Evolutionary conservation across 257 asterid genomes (phyloP).

Genomic region (Jacaranda mimosifolia): DNA sequence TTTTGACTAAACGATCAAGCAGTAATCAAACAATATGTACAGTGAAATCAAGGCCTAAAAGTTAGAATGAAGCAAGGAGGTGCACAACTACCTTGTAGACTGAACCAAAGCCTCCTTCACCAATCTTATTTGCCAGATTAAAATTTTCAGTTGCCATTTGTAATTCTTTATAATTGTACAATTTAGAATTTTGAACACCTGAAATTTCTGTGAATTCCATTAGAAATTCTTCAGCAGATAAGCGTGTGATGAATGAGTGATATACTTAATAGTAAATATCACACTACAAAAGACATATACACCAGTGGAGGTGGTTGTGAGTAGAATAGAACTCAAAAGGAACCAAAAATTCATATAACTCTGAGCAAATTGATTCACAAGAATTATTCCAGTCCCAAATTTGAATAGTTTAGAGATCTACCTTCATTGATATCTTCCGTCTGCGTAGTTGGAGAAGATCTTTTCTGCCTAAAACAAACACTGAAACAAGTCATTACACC

Average conservation of each 20-base stretch:
- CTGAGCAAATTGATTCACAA: constrained; percentile 17
- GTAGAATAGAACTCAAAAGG: neutral
- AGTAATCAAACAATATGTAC: neutral
- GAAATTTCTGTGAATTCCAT: constrained; percentile 64
- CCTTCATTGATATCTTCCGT: constrained; percentile 63
- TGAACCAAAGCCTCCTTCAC: constrained; percentile 93
- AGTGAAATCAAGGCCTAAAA: constrained; percentile 16
- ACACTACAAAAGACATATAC: neutral
- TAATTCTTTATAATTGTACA: constrained; percentile 72
- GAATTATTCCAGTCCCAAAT: constrained; percentile 18
- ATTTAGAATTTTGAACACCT: constrained; percentile 52
- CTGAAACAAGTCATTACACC: constrained; percentile 62
- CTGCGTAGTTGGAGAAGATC: constrained; percentile 41
- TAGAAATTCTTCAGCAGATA: constrained; percentile 26
- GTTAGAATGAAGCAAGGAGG: constrained; percentile 13
- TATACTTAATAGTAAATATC: too few relatives aligned
- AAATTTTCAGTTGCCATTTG: constrained; percentile 71
- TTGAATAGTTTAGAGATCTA: constrained; percentile 35
- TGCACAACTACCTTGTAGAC: constrained; percentile 71
- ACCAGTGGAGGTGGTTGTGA: neutral
- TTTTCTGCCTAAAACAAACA: constrained; percentile 45
- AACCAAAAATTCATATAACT: neutral
- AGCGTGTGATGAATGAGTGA: neutral
- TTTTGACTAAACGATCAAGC: constrained; percentile 5
- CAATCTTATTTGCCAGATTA: constrained; percentile 67